A percentile compares a stretch with the other conserved stretches of the same genome.
These are phyloP conservation scores for Brassica nigra DNA, from an alignment of 345 rosid species.

Conservation along the genomic window DNA sequence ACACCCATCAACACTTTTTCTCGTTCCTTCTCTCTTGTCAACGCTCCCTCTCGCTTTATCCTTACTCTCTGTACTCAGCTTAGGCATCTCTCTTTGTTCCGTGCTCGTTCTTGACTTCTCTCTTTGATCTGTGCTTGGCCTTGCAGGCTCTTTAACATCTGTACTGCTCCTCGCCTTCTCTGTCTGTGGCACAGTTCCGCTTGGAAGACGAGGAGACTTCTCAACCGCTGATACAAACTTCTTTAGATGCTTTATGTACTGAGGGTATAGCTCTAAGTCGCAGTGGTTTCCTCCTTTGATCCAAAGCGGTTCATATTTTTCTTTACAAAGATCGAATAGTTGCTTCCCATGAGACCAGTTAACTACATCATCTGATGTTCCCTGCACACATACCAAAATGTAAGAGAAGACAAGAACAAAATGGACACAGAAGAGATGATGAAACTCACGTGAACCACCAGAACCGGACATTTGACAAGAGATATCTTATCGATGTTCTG, in stretches of 20 bases:
- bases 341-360: constrained; percentile 91
- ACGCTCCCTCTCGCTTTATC: constrained; percentile 46
- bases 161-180: constrained; percentile 64
- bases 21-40: constrained; percentile 58
- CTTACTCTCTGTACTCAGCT: constrained; percentile 44
- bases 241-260: constrained; percentile 82
- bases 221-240: constrained; percentile 81
- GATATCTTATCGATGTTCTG: constrained; percentile 94
- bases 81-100: constrained; percentile 66
- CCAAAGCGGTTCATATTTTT: constrained; percentile 91
- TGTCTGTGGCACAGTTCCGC: constrained; percentile 32
- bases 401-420: not conserved
- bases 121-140: constrained; percentile 50
- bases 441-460: constrained; percentile 72
- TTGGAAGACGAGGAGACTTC: constrained; percentile 49
- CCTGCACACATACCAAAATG: constrained; percentile 49
- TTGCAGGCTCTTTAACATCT: constrained; percentile 61
- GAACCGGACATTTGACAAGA: constrained; percentile 69
- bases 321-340: constrained; percentile 80
- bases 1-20: constrained; percentile 48
- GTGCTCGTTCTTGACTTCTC: constrained; percentile 64
- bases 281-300: constrained; percentile 93
- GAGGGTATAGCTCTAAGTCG: constrained; percentile 79
- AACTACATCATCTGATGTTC: constrained; percentile 89
- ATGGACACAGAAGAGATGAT: not conserved